phyloP scores from a whole-genome alignment of 2,329 filamentous ascomycete species.

The Penicillium psychrosexuale region DNA sequence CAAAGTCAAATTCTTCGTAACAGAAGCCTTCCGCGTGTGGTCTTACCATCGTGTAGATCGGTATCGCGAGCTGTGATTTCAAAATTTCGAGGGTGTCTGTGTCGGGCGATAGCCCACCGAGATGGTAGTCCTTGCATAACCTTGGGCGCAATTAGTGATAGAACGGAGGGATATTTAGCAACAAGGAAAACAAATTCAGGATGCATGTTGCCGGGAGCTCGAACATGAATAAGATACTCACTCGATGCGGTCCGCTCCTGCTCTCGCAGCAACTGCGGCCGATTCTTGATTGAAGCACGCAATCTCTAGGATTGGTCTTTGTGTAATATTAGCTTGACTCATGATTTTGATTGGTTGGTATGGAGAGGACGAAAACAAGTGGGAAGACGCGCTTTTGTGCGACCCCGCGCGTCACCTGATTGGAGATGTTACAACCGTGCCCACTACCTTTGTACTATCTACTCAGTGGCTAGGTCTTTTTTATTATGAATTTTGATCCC shows the following conservation, averaged over 20 bases:
- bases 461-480: neutral
- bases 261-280: slow-evolving; percentile 41
- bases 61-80: slow-evolving; percentile 32
- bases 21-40: slow-evolving; percentile 48
- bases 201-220: neutral
- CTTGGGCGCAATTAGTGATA: slow-evolving; percentile 42
- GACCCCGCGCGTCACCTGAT: neutral
- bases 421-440: neutral
- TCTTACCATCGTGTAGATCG: slow-evolving; percentile 55
- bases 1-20: slow-evolving; percentile 44
- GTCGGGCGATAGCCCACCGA: slow-evolving; percentile 18
- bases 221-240: slow-evolving; percentile 36
- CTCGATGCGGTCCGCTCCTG: slow-evolving; percentile 53
- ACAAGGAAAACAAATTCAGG: neutral
- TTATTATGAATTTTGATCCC: neutral
- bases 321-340: neutral
- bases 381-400: neutral
- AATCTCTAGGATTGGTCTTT: slow-evolving; percentile 38
- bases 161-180: slow-evolving; percentile 7
- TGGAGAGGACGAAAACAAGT: neutral
- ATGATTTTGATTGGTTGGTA: neutral
- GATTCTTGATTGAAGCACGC: slow-evolving; percentile 49
- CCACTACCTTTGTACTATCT: neutral
- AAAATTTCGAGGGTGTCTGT: slow-evolving; percentile 23
- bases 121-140: slow-evolving; percentile 21